These are phyloP conservation scores for Galerina sulciceps DNA, from an alignment of 768 basidiomycete genomes.

Conservation along the genomic window DNA sequence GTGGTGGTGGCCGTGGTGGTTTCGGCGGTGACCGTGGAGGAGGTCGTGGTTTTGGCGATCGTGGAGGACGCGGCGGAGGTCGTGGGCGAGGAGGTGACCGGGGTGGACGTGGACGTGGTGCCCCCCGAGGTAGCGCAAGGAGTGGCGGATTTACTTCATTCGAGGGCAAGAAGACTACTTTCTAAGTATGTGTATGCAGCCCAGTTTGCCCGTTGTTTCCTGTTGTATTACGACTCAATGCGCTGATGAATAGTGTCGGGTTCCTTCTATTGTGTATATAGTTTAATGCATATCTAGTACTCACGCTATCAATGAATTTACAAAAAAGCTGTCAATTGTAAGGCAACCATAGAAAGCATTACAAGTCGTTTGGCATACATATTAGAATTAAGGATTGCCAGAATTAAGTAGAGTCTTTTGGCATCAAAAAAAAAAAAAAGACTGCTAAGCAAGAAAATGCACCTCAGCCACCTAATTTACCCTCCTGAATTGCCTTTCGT, in stretches of 20 bases:
- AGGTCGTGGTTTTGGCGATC: conserved; percentile 40
- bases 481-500: conserved; percentile 63
- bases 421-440: background rate
- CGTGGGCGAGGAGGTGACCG: conserved; percentile 37
- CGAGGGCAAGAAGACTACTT: conserved; percentile 73
- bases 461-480: conserved; percentile 22
- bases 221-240: too few species aligned
- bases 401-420: conserved; percentile 1
- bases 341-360: too few species aligned
- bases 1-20: conserved; percentile 52
- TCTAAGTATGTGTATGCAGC: too few species aligned
- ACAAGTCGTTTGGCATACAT: background rate
- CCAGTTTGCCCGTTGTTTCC: conserved; percentile 3
- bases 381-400: conserved; percentile 1
- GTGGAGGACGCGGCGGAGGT: conserved; percentile 37
- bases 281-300: background rate
- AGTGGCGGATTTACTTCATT: conserved; percentile 66
- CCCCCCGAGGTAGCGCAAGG: conserved; percentile 46
- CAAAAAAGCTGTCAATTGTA: too few species aligned
- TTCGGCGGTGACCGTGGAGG: conserved; percentile 39
- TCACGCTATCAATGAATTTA: background rate
- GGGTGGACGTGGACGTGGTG: conserved; percentile 40
- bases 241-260: too few species aligned
- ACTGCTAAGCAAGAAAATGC: too few species aligned
- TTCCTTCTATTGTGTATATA: background rate